These are phyloP conservation scores for Chlorella sp. DNA, from an alignment of 139 green algal genomes.

Conservation along the genomic window DNA sequence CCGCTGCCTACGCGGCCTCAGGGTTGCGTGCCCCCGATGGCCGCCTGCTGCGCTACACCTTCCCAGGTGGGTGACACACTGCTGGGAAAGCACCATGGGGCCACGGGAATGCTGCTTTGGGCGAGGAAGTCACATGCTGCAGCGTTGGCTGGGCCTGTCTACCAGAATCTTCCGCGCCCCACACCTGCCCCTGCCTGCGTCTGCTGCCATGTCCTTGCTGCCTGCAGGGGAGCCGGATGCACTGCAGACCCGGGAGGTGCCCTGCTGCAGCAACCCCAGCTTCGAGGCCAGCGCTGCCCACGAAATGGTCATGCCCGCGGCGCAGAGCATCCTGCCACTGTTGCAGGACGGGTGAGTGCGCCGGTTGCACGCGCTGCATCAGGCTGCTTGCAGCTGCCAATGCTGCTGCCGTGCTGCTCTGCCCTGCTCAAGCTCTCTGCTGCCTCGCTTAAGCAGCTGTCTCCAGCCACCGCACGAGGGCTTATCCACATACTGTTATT, in stretches of 20 bases:
- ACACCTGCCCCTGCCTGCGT: not conserved
- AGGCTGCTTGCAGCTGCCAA: not conserved
- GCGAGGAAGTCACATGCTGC: not conserved
- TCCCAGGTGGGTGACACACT: conserved; percentile 24
- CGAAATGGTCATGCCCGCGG: not conserved
- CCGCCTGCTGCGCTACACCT: conserved; percentile 18
- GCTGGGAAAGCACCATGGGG: not conserved
- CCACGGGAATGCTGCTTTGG: not conserved
- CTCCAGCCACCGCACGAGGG: not conserved
- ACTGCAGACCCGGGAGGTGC: conserved; percentile 11
- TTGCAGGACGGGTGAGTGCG: conserved; percentile 12
- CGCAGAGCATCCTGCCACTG: conserved; percentile 17
- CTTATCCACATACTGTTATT: not conserved
- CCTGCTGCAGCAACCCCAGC: conserved; percentile 29
- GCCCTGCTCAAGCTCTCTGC: not conserved
- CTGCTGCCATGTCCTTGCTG: not conserved
- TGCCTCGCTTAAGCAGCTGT: not conserved
- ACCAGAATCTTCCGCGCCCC: not conserved
- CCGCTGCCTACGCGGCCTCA: conserved; percentile 3
- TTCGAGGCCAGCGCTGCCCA: conserved; percentile 14
- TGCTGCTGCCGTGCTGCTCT: too few relatives aligned
- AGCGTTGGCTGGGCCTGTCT: not conserved
- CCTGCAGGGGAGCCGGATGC: conserved; percentile 1
- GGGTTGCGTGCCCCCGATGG: conserved; percentile 13
- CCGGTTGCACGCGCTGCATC: too few relatives aligned